These are phyloP conservation scores for Adansonia digitata DNA, from an alignment of 345 rosid species.

Conservation along the genomic window DNA sequence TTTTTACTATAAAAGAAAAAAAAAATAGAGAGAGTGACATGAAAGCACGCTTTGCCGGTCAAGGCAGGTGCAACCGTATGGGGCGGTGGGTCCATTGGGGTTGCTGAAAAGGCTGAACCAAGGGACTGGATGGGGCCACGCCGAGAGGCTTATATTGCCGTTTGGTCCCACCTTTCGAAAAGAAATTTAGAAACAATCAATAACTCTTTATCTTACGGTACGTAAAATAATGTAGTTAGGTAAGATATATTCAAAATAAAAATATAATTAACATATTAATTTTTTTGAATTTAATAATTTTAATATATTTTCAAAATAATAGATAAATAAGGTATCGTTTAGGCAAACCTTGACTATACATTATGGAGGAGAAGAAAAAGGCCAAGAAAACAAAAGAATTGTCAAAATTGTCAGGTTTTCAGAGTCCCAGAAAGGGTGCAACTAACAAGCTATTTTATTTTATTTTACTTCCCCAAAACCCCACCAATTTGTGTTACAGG, in stretches of 20 bases:
- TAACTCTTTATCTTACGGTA: too few relatives aligned
- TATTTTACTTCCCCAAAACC: neutral
- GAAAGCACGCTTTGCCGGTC: constrained; percentile 81
- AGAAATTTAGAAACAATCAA: neutral
- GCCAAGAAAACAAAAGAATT: constrained; percentile 3
- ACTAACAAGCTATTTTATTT: too few relatives aligned
- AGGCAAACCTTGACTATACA: too few relatives aligned
- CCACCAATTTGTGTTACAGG: neutral
- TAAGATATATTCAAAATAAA: too few relatives aligned
- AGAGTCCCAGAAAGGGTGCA: neutral
- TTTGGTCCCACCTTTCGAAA: constrained; percentile 27
- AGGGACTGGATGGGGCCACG: too few relatives aligned
- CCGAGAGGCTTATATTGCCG: neutral
- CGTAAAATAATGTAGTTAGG: too few relatives aligned
- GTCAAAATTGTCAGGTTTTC: neutral
- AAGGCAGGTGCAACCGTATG: constrained; percentile 60
- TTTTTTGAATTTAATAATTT: too few relatives aligned
- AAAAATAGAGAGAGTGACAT: constrained; percentile 32
- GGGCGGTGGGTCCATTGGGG: constrained; percentile 62
- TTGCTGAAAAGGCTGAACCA: constrained; percentile 37
- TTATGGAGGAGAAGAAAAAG: constrained; percentile 1
- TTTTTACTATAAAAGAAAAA: neutral
- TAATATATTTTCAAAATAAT: too few relatives aligned
- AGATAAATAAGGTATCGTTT: too few relatives aligned
- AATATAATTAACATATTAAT: too few relatives aligned